phyloP scores from a whole-genome alignment of 1,284 basidiomycete species.

The Xerocomus minutiporus region DNA sequence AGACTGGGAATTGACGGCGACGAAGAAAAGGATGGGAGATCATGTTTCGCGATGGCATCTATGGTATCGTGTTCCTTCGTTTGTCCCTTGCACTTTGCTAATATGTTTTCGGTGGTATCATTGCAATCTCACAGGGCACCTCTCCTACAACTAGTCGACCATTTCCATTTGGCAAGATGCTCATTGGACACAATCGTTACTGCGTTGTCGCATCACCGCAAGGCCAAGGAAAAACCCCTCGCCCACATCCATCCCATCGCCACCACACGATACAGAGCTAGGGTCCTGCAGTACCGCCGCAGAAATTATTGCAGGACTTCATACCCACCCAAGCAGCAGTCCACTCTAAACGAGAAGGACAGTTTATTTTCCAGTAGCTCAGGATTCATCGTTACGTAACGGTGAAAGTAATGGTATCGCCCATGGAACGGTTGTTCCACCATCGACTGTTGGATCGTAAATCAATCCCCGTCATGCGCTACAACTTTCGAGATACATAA shows the following conservation, averaged over 20 bases:
- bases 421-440: constrained; percentile 53
- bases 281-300: constrained; percentile 48
- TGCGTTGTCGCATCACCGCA: constrained; percentile 54
- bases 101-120: constrained; percentile 55
- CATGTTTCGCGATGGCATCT: constrained; percentile 73
- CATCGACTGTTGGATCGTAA: constrained; percentile 24
- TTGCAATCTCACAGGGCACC: constrained; percentile 65
- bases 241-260: constrained; percentile 36
- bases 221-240: constrained; percentile 30
- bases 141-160: constrained; percentile 65
- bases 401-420: constrained; percentile 64
- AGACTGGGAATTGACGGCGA: constrained; percentile 20
- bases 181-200: constrained; percentile 68
- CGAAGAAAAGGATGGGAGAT: constrained; percentile 66
- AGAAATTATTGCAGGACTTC: constrained; percentile 42
- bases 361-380: constrained; percentile 68
- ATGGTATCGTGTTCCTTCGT: no score
- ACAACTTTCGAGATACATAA: constrained; percentile 34
- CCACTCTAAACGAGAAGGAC: constrained; percentile 24
- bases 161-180: constrained; percentile 70
- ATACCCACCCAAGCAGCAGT: constrained; percentile 12
- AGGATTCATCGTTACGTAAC: constrained; percentile 68
- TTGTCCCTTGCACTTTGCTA: no score
- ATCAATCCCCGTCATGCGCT: constrained; percentile 14
- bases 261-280: constrained; percentile 40